A percentile compares a stretch with the other conserved stretches of the same genome.
These are phyloP conservation scores for Dictyostelium capitatum DNA, from an alignment of 78 protist species.

Conservation along the genomic window DNA sequence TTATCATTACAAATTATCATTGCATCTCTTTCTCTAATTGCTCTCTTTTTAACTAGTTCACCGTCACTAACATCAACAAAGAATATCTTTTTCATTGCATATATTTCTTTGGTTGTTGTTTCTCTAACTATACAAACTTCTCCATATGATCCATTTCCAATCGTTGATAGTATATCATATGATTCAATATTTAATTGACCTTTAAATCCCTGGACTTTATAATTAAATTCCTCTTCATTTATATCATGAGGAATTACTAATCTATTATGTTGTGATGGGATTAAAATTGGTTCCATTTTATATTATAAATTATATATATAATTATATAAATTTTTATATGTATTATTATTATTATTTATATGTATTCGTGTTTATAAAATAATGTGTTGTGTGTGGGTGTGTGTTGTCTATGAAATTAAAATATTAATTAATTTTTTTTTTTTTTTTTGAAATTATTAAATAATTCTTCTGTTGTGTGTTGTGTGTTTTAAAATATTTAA, in stretches of 20 bases:
- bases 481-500: too few species aligned
- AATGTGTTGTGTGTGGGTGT: too few species aligned
- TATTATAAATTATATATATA: neutral
- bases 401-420: too few species aligned
- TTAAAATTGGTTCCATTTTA: conserved; percentile 70
- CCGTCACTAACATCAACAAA: conserved; percentile 39
- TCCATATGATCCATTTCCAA: conserved; percentile 79
- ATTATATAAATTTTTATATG: neutral
- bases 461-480: too few species aligned
- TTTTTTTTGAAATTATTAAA: neutral
- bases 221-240: conserved; percentile 63
- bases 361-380: neutral
- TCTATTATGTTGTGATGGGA: conserved; percentile 63
- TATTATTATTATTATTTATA: neutral
- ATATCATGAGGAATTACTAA: conserved; percentile 50
- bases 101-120: conserved; percentile 29
- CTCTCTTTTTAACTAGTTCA: conserved; percentile 73
- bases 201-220: neutral
- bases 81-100: conserved; percentile 62
- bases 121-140: conserved; percentile 60
- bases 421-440: too few species aligned
- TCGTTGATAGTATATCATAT: conserved; percentile 47
- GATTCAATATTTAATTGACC: conserved; percentile 13
- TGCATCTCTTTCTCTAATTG: conserved; percentile 77
- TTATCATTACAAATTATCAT: conserved; percentile 51